Evolutionary conservation across 2,329 filamentous ascomycete genomes (phyloP).

Genomic region (Curvularia verruculosa): DNA sequence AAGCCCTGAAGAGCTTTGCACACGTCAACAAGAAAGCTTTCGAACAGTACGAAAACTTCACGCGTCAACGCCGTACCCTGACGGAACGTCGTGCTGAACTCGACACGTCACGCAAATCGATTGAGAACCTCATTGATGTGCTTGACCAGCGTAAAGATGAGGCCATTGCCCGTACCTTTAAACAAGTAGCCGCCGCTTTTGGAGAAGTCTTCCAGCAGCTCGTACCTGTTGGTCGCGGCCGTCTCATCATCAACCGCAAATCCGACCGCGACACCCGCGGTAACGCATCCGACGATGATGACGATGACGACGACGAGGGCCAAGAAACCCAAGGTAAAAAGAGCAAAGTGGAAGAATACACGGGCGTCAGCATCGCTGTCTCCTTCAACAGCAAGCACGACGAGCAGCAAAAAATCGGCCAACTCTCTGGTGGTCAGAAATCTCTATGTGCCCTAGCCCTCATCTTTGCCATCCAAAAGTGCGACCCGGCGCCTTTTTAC

Average conservation of each 20-base stretch:
- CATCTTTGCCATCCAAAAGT: constrained; percentile 98
- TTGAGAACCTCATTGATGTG: constrained; percentile 89
- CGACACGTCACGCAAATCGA: constrained; percentile 82
- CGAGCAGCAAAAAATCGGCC: constrained; percentile 96
- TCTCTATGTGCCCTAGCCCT: constrained; percentile 96
- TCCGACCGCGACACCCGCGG: constrained; percentile 73
- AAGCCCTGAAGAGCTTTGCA: constrained; percentile 92
- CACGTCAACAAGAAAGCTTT: constrained; percentile 99
- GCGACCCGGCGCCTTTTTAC: constrained; percentile 96
- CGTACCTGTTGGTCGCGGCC: constrained; percentile 89
- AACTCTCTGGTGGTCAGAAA: constrained; percentile 96
- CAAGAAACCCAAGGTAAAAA: constrained; percentile 43
- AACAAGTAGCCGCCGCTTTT: constrained; percentile 94
- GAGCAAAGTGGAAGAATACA: constrained; percentile 85
- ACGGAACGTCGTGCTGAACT: constrained; percentile 85
- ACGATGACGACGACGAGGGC: constrained; percentile 61
- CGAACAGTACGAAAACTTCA: constrained; percentile 98
- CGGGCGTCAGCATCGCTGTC: constrained; percentile 93
- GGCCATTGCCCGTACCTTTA: constrained; percentile 97
- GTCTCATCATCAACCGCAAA: constrained; percentile 89
- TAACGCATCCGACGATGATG: constrained; percentile 58
- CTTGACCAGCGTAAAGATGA: constrained; percentile 96
- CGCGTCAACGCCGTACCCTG: constrained; percentile 84
- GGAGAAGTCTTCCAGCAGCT: constrained; percentile 91
- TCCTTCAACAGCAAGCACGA: constrained; percentile 99